Conservation (phyloP, 1,139 yeast genomes). For the Yamadazyma triangularis region DNA sequence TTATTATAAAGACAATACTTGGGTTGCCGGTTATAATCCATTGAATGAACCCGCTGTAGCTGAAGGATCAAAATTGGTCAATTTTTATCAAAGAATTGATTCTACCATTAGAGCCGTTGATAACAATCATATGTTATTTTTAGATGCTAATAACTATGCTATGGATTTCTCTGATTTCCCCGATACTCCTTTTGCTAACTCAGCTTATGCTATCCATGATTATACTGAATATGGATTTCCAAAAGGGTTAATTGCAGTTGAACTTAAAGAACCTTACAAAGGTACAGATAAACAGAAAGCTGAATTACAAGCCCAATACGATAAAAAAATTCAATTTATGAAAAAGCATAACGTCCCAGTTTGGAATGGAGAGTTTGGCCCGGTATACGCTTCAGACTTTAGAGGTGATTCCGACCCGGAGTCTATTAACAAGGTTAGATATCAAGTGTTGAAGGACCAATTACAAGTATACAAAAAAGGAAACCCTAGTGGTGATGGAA, state of each 20-base stretch:
- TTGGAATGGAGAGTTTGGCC: conserved; percentile 49
- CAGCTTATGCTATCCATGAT: conserved; percentile 41
- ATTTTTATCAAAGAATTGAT: conserved; percentile 27
- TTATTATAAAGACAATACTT: conserved; percentile 32
- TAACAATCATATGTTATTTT: conserved; percentile 35
- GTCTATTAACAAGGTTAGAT: conserved; percentile 27
- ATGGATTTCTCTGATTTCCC: conserved; percentile 42
- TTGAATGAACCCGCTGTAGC: conserved; percentile 40
- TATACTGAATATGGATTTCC: conserved; percentile 38
- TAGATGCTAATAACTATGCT: conserved; percentile 42
- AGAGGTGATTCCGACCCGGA: conserved; percentile 34
- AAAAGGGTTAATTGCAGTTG: conserved; percentile 5
- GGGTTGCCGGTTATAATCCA: conserved; percentile 45
- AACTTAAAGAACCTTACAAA: conserved; percentile 17
- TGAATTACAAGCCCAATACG: conserved; percentile 26
- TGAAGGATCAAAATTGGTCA: conserved; percentile 26
- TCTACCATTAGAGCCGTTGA: conserved; percentile 30
- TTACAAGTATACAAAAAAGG: conserved; percentile 31
- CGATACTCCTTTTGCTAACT: conserved; percentile 24
- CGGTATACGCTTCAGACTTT: conserved; percentile 35
- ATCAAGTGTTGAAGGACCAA: conserved; percentile 34
- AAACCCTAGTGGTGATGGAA: conserved; percentile 36
- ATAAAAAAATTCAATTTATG: conserved; percentile 36
- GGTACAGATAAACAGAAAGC: conserved; percentile 25
- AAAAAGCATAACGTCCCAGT: conserved; percentile 30